Conservation (phyloP, 768 basidiomycete species). For the Lanmaoa pseudosensibilis region DNA sequence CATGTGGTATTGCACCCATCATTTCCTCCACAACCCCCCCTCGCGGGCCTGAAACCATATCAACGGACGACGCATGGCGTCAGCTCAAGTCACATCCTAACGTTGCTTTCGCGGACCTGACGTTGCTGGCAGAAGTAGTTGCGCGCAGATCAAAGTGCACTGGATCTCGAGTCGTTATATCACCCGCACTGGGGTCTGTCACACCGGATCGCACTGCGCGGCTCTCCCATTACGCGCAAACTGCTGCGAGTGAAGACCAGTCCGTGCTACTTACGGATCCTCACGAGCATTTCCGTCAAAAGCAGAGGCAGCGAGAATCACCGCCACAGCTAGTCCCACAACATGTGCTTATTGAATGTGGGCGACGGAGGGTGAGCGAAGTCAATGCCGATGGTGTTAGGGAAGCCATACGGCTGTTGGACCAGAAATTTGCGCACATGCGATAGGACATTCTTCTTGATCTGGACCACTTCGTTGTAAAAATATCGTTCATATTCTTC, state of each 20-base stretch:
- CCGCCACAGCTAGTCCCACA: conserved; percentile 59
- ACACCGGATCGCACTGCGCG: conserved; percentile 44
- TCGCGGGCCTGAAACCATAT: conserved; percentile 52
- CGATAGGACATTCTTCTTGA: conserved; percentile 9
- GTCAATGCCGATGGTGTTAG: conserved; percentile 73
- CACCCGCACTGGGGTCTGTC: conserved; percentile 49
- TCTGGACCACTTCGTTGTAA: neutral
- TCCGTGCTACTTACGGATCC: conserved; percentile 53
- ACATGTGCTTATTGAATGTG: conserved; percentile 61
- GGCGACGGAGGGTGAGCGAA: conserved; percentile 58
- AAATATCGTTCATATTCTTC: neutral
- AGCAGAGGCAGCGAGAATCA: conserved; percentile 40
- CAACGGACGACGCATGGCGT: conserved; percentile 82
- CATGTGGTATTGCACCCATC: conserved; percentile 34
- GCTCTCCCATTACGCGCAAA: conserved; percentile 12
- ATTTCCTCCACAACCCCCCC: conserved; percentile 22
- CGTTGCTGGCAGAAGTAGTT: conserved; percentile 85
- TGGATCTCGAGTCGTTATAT: conserved; percentile 65
- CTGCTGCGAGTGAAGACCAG: conserved; percentile 27
- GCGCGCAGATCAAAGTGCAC: conserved; percentile 77
- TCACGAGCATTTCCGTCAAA: conserved; percentile 51
- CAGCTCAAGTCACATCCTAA: conserved; percentile 88
- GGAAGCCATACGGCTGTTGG: conserved; percentile 73
- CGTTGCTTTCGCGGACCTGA: conserved; percentile 78
- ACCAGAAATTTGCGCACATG: conserved; percentile 54